These are phyloP conservation scores for Jamesozyma lodderae DNA, from an alignment of 805 yeast genomes.

Conservation along the genomic window DNA sequence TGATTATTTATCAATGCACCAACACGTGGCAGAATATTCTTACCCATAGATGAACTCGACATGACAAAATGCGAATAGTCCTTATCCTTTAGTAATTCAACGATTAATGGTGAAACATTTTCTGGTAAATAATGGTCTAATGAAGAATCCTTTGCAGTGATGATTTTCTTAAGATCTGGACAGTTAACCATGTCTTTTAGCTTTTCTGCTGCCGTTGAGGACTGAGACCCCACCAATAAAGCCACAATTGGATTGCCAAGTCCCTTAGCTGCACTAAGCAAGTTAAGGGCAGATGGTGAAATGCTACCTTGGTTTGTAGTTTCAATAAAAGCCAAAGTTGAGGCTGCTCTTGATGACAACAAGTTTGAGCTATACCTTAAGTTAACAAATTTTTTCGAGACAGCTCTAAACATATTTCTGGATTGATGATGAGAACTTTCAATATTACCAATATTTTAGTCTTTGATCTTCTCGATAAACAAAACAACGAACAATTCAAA, in stretches of 20 bases:
- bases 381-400: neutral
- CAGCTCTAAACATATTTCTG: constrained; percentile 3
- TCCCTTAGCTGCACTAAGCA: constrained; percentile 68
- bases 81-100: constrained; percentile 27
- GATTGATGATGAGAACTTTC: neutral
- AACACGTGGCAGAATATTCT: constrained; percentile 74
- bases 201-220: constrained; percentile 41
- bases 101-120: constrained; percentile 61
- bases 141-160: constrained; percentile 44
- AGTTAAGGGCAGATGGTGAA: constrained; percentile 60
- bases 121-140: constrained; percentile 75
- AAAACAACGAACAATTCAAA: no score
- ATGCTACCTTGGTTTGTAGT: constrained; percentile 41
- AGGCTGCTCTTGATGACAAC: constrained; percentile 22
- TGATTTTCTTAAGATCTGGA: constrained; percentile 39
- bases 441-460: no score
- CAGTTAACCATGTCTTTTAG: constrained; percentile 13
- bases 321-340: constrained; percentile 76
- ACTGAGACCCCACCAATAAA: constrained; percentile 56
- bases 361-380: neutral
- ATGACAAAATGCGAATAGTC: constrained; percentile 58
- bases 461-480: no score
- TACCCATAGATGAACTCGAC: constrained; percentile 82
- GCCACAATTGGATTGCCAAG: constrained; percentile 78
- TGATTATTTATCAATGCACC: constrained; percentile 81